Conservation (phyloP, 164 flowering plant genomes). For the Liriodendron chinense region DNA sequence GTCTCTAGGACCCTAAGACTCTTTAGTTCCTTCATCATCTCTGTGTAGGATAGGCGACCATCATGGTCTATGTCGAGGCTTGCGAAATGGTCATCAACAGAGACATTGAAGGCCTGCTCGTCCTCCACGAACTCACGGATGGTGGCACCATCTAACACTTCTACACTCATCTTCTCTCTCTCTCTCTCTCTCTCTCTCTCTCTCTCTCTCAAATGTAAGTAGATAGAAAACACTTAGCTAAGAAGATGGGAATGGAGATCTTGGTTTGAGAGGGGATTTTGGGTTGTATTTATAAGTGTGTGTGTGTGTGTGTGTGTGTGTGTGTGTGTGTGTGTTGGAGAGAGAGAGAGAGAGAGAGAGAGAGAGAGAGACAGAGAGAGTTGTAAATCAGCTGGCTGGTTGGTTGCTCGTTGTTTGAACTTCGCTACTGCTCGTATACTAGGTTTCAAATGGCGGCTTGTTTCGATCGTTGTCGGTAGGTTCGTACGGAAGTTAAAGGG, state of each 20-base stretch:
- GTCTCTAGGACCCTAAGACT: conserved; percentile 22
- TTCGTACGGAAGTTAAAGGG: too few relatives aligned
- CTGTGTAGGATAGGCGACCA: conserved; percentile 37
- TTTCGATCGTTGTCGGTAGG: too few relatives aligned
- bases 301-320: too few relatives aligned
- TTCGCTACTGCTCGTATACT: too few relatives aligned
- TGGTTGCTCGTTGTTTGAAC: too few relatives aligned
- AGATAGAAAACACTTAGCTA: too few relatives aligned
- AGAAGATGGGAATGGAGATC: neutral
- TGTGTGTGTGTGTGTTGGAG: too few relatives aligned
- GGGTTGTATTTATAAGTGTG: neutral
- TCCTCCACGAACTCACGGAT: conserved; percentile 44
- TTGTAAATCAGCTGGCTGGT: too few relatives aligned
- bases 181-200: neutral
- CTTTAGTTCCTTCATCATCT: conserved; percentile 29
- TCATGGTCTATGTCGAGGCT: conserved; percentile 38
- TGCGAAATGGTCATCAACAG: conserved; percentile 31
- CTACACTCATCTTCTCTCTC: conserved; percentile 35
- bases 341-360: too few relatives aligned
- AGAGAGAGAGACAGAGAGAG: neutral
- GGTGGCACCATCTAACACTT: conserved; percentile 30
- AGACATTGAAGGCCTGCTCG: conserved; percentile 26
- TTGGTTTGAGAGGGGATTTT: neutral
- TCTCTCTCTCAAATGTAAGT: too few relatives aligned
- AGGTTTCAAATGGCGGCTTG: too few relatives aligned